Conservation (phyloP, 257 asterid genomes). For the Vinca minor region DNA sequence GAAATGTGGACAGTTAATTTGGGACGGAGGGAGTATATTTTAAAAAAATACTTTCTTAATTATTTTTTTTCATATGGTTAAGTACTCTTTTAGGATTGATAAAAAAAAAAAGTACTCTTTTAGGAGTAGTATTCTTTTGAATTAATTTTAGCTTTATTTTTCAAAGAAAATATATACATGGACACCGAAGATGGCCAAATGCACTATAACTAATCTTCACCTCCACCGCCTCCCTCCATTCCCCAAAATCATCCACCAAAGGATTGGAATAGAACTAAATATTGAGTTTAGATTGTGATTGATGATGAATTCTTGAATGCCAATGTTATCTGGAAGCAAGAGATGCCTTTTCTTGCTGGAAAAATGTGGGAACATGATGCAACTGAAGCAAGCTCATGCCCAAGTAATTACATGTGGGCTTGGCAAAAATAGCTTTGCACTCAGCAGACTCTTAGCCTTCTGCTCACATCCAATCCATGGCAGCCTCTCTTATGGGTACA, state of each 20-base stretch:
- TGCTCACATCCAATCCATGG: constrained; percentile 49
- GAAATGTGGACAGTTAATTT: no score
- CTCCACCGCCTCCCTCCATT: not conserved
- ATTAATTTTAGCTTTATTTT: no score
- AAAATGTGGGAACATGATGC: constrained; percentile 39
- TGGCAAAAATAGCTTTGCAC: constrained; percentile 44
- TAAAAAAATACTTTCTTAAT: no score
- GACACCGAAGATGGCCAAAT: no score
- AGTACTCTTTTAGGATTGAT: no score
- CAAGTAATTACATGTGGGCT: constrained; percentile 47
- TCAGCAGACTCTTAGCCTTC: constrained; percentile 67
- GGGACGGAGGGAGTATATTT: no score
- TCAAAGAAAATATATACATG: no score
- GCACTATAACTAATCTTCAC: no score
- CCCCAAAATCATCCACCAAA: not conserved
- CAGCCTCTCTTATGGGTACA: constrained; percentile 31
- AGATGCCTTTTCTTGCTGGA: constrained; percentile 36
- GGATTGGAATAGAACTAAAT: not conserved
- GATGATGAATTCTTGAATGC: not conserved
- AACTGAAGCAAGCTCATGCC: constrained; percentile 46
- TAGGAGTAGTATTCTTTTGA: no score
- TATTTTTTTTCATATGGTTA: no score
- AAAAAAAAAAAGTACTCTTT: no score
- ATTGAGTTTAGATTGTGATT: not conserved
- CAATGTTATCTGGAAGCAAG: constrained; percentile 18